Percentiles rank a stretch among this genome's conserved stretches.
Conservation (phyloP, 2,329 filamentous ascomycete species). For the Huntiella bhutanensis region DNA sequence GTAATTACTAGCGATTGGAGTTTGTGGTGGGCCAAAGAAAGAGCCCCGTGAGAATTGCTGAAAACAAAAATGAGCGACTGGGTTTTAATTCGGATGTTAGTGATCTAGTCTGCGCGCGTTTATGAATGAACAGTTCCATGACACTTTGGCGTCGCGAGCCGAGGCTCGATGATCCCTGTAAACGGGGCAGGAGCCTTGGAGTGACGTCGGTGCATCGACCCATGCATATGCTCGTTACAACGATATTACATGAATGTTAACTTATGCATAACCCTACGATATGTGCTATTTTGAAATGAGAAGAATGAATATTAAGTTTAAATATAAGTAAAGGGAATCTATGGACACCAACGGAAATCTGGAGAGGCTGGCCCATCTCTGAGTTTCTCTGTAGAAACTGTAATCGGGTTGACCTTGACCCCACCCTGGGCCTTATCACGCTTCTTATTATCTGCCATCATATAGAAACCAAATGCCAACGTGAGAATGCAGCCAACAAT, state of each 20-base stretch:
- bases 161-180: conserved; percentile 1
- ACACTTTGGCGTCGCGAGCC: conserved; percentile 6
- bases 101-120: too few species aligned
- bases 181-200: conserved; percentile 4
- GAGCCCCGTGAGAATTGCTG: not conserved
- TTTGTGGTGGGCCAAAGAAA: not conserved
- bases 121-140: too few species aligned
- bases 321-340: not conserved
- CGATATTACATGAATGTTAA: too few species aligned
- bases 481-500: conserved; percentile 38
- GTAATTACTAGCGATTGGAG: too few species aligned
- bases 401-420: conserved; percentile 23
- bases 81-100: not conserved
- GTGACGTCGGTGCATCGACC: too few species aligned
- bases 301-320: not conserved
- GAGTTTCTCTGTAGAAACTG: conserved; percentile 31
- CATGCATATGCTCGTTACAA: too few species aligned
- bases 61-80: not conserved
- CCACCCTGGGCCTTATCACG: conserved; percentile 37
- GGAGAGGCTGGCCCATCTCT: conserved; percentile 27
- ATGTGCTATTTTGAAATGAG: not conserved
- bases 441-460: conserved; percentile 36
- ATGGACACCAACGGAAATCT: conserved; percentile 34
- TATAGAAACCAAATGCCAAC: conserved; percentile 35
- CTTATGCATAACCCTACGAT: not conserved